Evolutionary conservation across 345 rosid species (phyloP).

Genomic region (Crucihimalaya himalaica): DNA sequence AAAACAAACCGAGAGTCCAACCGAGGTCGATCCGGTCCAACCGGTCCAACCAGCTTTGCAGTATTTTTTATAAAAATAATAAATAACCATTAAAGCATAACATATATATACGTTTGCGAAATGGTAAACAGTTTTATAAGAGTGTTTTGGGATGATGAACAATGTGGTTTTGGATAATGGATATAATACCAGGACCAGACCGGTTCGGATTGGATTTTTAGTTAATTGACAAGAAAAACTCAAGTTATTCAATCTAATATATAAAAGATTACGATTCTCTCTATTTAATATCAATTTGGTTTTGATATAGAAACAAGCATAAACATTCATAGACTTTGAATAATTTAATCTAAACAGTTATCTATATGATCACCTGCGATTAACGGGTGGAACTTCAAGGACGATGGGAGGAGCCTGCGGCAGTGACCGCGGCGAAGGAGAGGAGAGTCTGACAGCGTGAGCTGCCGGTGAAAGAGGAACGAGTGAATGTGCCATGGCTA

Average conservation of each 20-base stretch:
- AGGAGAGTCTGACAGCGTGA: constrained; percentile 24
- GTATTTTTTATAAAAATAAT: too few species aligned
- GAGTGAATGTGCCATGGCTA: constrained; percentile 50
- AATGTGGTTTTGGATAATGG: not conserved
- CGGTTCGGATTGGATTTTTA: not conserved
- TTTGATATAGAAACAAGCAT: constrained; percentile 7
- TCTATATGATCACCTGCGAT: constrained; percentile 48
- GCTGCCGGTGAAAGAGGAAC: constrained; percentile 42
- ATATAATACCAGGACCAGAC: not conserved
- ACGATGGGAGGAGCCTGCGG: constrained; percentile 28
- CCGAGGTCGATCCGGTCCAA: not conserved
- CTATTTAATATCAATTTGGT: not conserved
- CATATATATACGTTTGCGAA: not conserved
- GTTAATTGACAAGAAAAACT: not conserved
- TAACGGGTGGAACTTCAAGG: constrained; percentile 34
- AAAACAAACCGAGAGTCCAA: not conserved
- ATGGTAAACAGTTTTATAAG: not conserved
- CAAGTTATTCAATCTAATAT: not conserved
- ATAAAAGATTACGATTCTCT: not conserved
- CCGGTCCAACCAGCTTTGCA: not conserved
- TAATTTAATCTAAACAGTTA: not conserved
- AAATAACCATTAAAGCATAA: too few species aligned
- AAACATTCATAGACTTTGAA: not conserved
- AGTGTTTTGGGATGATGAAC: not conserved
- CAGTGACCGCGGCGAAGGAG: constrained; percentile 39